A percentile compares a stretch with the other conserved stretches of the same genome.
Conservation (phyloP, 2,329 filamentous ascomycete genomes). For the Claviceps sp. region DNA sequence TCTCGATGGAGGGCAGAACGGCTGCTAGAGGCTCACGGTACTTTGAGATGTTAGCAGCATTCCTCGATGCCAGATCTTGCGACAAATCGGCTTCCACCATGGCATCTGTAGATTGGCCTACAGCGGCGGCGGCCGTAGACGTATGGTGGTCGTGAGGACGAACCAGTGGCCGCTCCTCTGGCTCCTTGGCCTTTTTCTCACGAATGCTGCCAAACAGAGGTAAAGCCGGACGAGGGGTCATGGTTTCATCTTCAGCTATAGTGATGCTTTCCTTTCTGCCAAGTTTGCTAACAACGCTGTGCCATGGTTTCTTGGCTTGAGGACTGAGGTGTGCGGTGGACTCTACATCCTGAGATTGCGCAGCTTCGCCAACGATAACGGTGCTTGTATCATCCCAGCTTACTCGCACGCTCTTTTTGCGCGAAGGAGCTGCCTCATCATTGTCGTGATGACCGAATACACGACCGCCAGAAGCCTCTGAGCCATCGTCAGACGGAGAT, state of each 20-base stretch:
- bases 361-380: slow-evolving; percentile 37
- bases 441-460: slow-evolving; percentile 12
- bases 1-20: slow-evolving; percentile 57
- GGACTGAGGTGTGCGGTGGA: slow-evolving; percentile 23
- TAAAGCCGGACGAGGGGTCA: slow-evolving; percentile 61
- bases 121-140: slow-evolving; percentile 9
- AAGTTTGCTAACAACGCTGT: slow-evolving; percentile 30
- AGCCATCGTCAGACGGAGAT: slow-evolving; percentile 36
- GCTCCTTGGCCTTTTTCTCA: slow-evolving; percentile 42
- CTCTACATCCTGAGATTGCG: slow-evolving; percentile 22
- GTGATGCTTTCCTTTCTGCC: slow-evolving; percentile 36
- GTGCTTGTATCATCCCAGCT: slow-evolving; percentile 65
- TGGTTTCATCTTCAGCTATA: slow-evolving; percentile 50
- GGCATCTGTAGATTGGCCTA: slow-evolving; percentile 47
- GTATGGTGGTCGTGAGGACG: slow-evolving; percentile 31
- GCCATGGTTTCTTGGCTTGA: slow-evolving; percentile 36
- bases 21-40: slow-evolving; percentile 55
- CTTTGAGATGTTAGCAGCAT: slow-evolving; percentile 42
- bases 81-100: slow-evolving; percentile 41
- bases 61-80: slow-evolving; percentile 39
- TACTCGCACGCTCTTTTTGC: slow-evolving; percentile 56
- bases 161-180: slow-evolving; percentile 44
- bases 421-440: slow-evolving; percentile 25
- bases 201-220: slow-evolving; percentile 65
- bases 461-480: slow-evolving; percentile 26